Evolutionary conservation across 192 early-diverging fungal species (phyloP), one percentile per base, ranked within the genome.

Genomic region (Umbelopsis vinacea): DNA sequence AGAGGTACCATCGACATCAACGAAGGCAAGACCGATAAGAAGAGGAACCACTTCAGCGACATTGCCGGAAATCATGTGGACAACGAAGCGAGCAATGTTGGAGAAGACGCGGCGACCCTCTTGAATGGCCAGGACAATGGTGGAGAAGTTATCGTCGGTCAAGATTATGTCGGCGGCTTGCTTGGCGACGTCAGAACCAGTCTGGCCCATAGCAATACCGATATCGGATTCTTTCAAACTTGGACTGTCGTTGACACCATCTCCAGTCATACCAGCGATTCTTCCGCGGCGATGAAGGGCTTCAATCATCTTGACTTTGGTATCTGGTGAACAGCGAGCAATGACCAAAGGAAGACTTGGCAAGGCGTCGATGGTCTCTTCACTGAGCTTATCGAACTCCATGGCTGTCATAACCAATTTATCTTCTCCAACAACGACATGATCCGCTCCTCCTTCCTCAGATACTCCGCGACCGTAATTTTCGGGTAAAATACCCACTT

Each of bases 251-350:
- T 94, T 94, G 50, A 92, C 91, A 71, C 92, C 92, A 79, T 94
- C 92, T 33, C 77, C 97, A 48, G 96, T 96, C 95, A 96, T 96
- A 54, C 89, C 94, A 67, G 90, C 89, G 72, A 91, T 89, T 50
- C 87, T 84, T 22, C 82, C 82, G 68, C 89, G 85, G 48, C 87
- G 82, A 79, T 98, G 96, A 67, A 98, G 84, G 17, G 95, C 94
- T 75, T 91, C 88, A 68, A 98, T 95, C 83, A 98, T 97, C 79
- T 98, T 97, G 71, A 97, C 89, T 82, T 98, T 98, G 79, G 95
- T 97, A 73, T 98, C 96, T 19, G 97, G 97, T 70, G 86, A 87
- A 83, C 95, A 95, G 63, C 96, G 90, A 1, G 96, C 95, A 88
- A 98, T 94, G 21, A 98, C 95, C 12, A 90, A 84, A 40, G 96